phyloP scores from a whole-genome alignment of 2,329 filamentous ascomycete genomes.

The Cadophora sp. region DNA sequence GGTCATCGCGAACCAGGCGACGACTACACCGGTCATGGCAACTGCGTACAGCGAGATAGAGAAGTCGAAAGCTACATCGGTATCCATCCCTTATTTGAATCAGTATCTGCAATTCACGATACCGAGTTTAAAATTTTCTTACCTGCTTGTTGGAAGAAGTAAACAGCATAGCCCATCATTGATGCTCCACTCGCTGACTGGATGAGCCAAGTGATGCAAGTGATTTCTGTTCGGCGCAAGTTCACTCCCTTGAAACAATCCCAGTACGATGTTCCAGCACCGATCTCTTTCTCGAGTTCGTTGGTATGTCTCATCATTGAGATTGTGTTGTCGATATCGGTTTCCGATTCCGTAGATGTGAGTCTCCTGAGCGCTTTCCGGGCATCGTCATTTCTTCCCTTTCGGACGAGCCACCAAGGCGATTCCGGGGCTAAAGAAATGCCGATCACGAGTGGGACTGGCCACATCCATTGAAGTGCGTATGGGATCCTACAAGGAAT shows the following conservation, averaged over 20 bases:
- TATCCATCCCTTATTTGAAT: slow-evolving; percentile 22
- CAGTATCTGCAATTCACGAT: neutral
- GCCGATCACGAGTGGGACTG: slow-evolving; percentile 52
- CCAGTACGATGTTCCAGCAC: slow-evolving; percentile 53
- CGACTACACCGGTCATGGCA: slow-evolving; percentile 57
- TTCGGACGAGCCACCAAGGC: slow-evolving; percentile 13
- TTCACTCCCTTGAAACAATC: slow-evolving; percentile 59
- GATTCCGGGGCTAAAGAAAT: slow-evolving; percentile 53
- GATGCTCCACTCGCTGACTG: slow-evolving; percentile 68
- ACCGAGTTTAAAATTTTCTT: slow-evolving; percentile 39
- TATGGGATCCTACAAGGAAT: slow-evolving; percentile 1
- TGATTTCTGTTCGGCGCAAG: slow-evolving; percentile 59
- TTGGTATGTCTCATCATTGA: slow-evolving; percentile 63
- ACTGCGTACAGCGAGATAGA: slow-evolving; percentile 55
- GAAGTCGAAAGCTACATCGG: slow-evolving; percentile 58
- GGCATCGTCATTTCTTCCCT: slow-evolving; percentile 6
- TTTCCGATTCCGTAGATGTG: neutral
- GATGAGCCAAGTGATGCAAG: slow-evolving; percentile 64
- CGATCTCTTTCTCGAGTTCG: slow-evolving; percentile 56
- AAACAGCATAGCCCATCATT: slow-evolving; percentile 69
- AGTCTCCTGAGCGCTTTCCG: slow-evolving; percentile 15
- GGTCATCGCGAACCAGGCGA: slow-evolving; percentile 56
- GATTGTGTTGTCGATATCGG: slow-evolving; percentile 41
- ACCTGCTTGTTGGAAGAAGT: slow-evolving; percentile 64
- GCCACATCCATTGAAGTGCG: slow-evolving; percentile 57